phyloP scores from a whole-genome alignment of 176 grass and related monocot genomes.

The Aechmea fasciata region DNA sequence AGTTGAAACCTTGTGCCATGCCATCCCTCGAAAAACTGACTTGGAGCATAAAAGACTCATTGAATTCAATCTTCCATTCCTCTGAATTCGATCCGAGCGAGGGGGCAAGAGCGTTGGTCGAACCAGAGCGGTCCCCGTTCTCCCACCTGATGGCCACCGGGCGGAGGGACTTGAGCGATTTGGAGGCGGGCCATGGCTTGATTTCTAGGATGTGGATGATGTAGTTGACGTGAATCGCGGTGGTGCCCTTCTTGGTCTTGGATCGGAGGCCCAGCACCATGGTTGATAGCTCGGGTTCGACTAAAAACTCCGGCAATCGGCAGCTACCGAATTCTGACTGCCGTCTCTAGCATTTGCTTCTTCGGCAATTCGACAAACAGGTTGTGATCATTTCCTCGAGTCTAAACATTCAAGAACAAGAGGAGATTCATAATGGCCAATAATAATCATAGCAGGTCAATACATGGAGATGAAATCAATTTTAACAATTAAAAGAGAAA shows the following conservation, averaged over 20 bases:
- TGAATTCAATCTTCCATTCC: conserved; percentile 68
- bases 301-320: background rate
- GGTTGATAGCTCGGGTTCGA: conserved; percentile 25
- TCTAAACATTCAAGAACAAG: background rate
- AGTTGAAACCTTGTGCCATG: conserved; percentile 39
- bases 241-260: conserved; percentile 56
- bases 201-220: conserved; percentile 85
- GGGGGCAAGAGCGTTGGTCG: conserved; percentile 41
- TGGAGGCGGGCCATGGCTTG: conserved; percentile 84
- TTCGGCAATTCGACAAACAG: background rate
- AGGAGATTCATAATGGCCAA: background rate
- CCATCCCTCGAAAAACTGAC: conserved; percentile 67
- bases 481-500: conserved; percentile 6
- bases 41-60: conserved; percentile 76
- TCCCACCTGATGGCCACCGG: conserved; percentile 81
- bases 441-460: background rate
- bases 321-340: background rate
- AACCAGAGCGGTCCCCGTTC: conserved; percentile 60
- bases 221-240: conserved; percentile 61
- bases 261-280: conserved; percentile 79
- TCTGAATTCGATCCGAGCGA: conserved; percentile 36
- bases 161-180: conserved; percentile 71
- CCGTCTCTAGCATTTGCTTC: background rate
- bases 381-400: background rate
- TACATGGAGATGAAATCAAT: background rate